Evolutionary conservation across 352 stramenopile genomes (phyloP), one percentile per base, ranked within the genome.

Genomic region (Lagenidium sp.): DNA sequence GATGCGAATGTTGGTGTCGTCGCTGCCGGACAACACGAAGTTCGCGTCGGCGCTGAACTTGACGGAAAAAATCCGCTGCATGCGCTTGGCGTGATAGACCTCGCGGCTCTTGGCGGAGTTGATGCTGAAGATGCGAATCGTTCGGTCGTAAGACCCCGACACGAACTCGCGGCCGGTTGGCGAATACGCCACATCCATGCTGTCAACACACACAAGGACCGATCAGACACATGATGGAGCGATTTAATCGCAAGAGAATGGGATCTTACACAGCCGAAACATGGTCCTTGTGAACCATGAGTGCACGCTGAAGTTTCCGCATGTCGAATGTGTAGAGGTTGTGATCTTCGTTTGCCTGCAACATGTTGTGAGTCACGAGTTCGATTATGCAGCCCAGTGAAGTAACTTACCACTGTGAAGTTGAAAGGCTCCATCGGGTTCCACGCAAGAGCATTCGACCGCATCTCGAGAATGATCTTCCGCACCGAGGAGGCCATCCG

Each of bases 251-350:
- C n/a, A n/a, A n/a, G n/a, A 41, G 19, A 21, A 25, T 30, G 31
- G 16, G 32, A 5, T 84, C 76, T 50, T 68, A 92, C 77, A 99
- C 95, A 39, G 97, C 96, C 8, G 79, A 93, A 6, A 98, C 96
- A 75, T 99, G 96, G 57, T 98, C 97, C 64, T 98, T 98, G 77
- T 99, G 97, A 29, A 99, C 97, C 56, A 95, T 92, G 50, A 94
- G 62, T 29, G 87, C 87, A 36, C 80, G 63, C 29, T 91, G 60
- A 50, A 99, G 81, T 59, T 98, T 98, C 58, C 97, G 81, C 89
- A 99, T 98, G 74, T 99, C 97, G 65, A 99, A 99, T 23, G 93
- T 98, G 74, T 99, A 99, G 36, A 97, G 57, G 55, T 99, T 98
- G 73, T 97, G 90, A 72, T 99, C 97, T 76, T 99, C 97, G 69